phyloP scores from a whole-genome alignment of 257 asterid genomes.

The Ligustrum vulgare region DNA sequence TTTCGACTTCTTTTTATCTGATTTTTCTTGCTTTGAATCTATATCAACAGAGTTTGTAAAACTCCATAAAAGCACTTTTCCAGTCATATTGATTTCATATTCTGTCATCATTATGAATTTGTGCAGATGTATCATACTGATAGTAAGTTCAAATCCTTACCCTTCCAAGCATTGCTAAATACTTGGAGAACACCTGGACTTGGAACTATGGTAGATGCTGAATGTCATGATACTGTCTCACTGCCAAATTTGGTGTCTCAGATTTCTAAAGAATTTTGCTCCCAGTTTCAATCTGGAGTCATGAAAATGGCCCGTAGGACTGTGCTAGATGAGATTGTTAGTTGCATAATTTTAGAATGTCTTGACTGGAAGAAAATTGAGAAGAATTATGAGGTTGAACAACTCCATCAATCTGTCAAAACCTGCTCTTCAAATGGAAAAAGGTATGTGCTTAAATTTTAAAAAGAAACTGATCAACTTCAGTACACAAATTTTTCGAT shows the following conservation, averaged over 20 bases:
- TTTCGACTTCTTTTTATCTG: too few relatives aligned
- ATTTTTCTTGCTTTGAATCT: too few relatives aligned
- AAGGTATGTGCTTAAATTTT: conserved; percentile 35
- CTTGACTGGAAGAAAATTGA: conserved; percentile 51
- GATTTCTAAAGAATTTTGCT: conserved; percentile 71
- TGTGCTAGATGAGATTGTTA: conserved; percentile 80
- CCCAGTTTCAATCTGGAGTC: conserved; percentile 72
- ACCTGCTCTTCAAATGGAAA: conserved; percentile 31
- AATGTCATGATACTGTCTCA: conserved; percentile 36
- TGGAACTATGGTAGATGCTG: conserved; percentile 40
- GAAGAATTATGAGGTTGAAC: conserved; percentile 42
- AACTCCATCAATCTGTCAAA: conserved; percentile 33
- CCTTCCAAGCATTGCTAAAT: conserved; percentile 57
- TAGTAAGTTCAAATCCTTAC: conserved; percentile 50
- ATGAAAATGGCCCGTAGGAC: conserved; percentile 87
- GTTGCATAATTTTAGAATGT: conserved; percentile 63
- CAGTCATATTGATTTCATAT: conserved; percentile 15
- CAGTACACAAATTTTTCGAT: conserved; percentile 11
- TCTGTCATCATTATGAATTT: conserved; percentile 27
- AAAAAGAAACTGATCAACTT: conserved; percentile 11
- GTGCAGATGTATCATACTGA: conserved; percentile 70
- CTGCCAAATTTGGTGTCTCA: conserved; percentile 34
- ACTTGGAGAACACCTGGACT: conserved; percentile 49
- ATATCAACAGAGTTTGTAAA: too few relatives aligned
- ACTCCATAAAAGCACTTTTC: neutral